Conservation (phyloP, 306 rosid species). For the Casuarina equisetifolia region DNA sequence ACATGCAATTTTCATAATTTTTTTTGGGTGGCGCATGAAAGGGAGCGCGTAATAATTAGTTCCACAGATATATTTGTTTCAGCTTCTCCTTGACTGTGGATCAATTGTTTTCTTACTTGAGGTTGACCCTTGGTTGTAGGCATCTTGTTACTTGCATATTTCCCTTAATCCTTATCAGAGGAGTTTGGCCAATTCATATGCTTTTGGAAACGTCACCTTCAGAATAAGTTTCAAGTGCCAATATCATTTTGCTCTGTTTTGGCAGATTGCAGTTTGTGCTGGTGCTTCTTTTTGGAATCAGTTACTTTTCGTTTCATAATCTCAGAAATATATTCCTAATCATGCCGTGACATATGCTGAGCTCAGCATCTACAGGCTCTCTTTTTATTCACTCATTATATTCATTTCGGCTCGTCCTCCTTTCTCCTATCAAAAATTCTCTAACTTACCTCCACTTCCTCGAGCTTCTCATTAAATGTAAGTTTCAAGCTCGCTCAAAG, state of each 20-base stretch:
- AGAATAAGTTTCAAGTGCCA: slow-evolving; percentile 11
- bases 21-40: slow-evolving; percentile 62
- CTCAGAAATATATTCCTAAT: too few relatives aligned
- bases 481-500: too few relatives aligned
- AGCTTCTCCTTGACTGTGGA: slow-evolving; percentile 48
- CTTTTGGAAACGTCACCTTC: slow-evolving; percentile 11
- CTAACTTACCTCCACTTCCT: too few relatives aligned
- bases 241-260: slow-evolving; percentile 1
- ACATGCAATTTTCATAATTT: slow-evolving; percentile 39
- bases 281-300: not conserved
- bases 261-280: not conserved
- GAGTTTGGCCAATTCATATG: slow-evolving; percentile 8
- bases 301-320: too few relatives aligned
- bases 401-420: too few relatives aligned
- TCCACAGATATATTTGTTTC: slow-evolving; percentile 50
- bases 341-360: too few relatives aligned
- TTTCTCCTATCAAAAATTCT: too few relatives aligned
- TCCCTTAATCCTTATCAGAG: slow-evolving; percentile 27
- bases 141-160: slow-evolving; percentile 38
- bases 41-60: slow-evolving; percentile 65
- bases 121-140: slow-evolving; percentile 31
- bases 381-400: too few relatives aligned
- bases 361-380: too few relatives aligned
- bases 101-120: slow-evolving; percentile 37
- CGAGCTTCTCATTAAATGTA: too few relatives aligned